Evolutionary conservation across 371 early-diverging fungal species (phyloP).

Genomic region (Circinella umbellata): DNA sequence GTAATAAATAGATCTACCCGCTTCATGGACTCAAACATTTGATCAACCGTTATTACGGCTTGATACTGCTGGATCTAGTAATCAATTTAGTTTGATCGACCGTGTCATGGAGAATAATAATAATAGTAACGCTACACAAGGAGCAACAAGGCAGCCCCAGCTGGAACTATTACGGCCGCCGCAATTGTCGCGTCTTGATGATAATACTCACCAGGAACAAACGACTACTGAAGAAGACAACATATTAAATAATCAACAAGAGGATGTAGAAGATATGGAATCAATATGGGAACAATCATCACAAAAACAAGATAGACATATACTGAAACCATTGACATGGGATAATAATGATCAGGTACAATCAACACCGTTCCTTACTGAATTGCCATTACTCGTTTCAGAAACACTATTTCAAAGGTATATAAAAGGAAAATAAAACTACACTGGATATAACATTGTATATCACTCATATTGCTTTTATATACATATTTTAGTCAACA

Average conservation of each 20-base stretch:
- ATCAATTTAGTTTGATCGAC: constrained; percentile 1
- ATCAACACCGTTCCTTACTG: constrained; percentile 47
- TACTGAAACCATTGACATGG: neutral
- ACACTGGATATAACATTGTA: too few relatives aligned
- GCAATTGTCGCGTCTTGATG: neutral
- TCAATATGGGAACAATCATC: constrained; percentile 6
- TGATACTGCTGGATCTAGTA: neutral
- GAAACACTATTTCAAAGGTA: constrained; percentile 44
- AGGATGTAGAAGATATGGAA: neutral
- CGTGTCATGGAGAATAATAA: neutral
- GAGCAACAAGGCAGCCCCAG: neutral
- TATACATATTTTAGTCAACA: neutral
- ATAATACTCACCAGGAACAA: neutral
- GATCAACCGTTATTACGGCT: neutral
- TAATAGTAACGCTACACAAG: neutral
- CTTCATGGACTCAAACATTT: constrained; percentile 2
- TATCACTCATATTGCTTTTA: neutral
- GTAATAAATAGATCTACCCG: constrained; percentile 3
- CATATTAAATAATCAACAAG: neutral
- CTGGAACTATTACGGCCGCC: neutral
- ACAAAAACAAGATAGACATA: neutral
- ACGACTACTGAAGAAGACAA: too few relatives aligned
- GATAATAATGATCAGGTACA: neutral
- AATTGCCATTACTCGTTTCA: constrained; percentile 31
- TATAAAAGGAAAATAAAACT: neutral